Evolutionary conservation across 768 basidiomycete genomes (phyloP).

Genomic region (Cystofilobasidium bisporidii): DNA sequence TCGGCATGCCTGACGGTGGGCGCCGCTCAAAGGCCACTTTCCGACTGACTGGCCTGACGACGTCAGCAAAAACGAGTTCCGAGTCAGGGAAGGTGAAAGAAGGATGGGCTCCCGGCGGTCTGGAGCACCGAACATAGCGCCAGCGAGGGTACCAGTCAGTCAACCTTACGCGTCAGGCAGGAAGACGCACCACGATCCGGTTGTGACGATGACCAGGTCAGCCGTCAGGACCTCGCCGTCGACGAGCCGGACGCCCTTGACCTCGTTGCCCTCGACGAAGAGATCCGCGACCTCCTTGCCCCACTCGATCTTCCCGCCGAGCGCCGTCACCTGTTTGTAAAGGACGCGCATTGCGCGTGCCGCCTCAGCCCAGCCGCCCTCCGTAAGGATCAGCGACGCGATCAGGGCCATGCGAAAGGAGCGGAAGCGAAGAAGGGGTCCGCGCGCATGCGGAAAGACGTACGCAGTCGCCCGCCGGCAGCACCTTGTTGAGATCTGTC

Average conservation of each 20-base stretch:
- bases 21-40: slow-evolving; percentile 58
- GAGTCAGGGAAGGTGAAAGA: not conserved
- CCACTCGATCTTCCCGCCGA: slow-evolving; percentile 53
- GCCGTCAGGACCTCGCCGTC: slow-evolving; percentile 44
- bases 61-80: not conserved
- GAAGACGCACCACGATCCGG: slow-evolving; percentile 57
- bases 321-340: slow-evolving; percentile 48
- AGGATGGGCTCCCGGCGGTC: slow-evolving; percentile 14
- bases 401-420: no score
- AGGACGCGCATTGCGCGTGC: slow-evolving; percentile 53
- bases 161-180: no score
- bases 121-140: not conserved
- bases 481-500: not conserved
- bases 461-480: not conserved
- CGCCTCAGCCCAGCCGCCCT: slow-evolving; percentile 79
- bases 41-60: slow-evolving; percentile 55
- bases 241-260: slow-evolving; percentile 51
- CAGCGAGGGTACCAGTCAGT: no score
- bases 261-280: slow-evolving; percentile 38
- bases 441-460: no score
- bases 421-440: no score
- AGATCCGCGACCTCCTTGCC: slow-evolving; percentile 54
- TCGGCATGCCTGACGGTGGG: slow-evolving; percentile 48
- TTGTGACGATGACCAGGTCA: slow-evolving; percentile 48
- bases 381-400: slow-evolving; percentile 32